Conservation (phyloP, 106 monocot genomes). For the Acorus gramineus region DNA sequence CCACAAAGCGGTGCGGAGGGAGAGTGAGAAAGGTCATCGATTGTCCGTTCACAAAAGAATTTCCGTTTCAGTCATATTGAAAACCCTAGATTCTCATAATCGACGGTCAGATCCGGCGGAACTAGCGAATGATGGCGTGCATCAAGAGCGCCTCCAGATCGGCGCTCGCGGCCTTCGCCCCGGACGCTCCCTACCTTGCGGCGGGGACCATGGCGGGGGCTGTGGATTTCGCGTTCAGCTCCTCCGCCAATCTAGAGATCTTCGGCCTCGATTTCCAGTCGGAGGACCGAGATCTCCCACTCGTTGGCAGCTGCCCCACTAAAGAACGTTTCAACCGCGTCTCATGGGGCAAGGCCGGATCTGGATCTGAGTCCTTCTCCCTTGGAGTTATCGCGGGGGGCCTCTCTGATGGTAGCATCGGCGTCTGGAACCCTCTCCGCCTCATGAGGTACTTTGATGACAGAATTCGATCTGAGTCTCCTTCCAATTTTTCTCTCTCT, state of each 20-base stretch:
- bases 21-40: no score
- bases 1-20: no score
- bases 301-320: conserved; percentile 52
- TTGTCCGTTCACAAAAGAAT: no score
- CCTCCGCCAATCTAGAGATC: conserved; percentile 89
- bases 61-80: no score
- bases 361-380: conserved; percentile 35
- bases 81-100: no score
- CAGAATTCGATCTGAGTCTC: not conserved
- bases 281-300: conserved; percentile 47
- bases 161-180: conserved; percentile 81
- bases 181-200: conserved; percentile 77
- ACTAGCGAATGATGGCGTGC: conserved; percentile 41
- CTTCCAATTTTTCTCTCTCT: not conserved
- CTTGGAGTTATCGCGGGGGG: conserved; percentile 86
- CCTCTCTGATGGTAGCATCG: conserved; percentile 62
- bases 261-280: conserved; percentile 76
- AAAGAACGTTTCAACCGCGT: conserved; percentile 81
- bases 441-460: conserved; percentile 40
- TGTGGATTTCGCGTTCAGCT: conserved; percentile 83
- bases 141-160: conserved; percentile 90
- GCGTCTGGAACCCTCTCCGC: conserved; percentile 71
- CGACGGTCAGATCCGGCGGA: no score
- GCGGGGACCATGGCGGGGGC: conserved; percentile 93
- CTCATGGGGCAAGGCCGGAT: conserved; percentile 53